Evolutionary conservation across 2,329 filamentous ascomycete species (phyloP).

Genomic region (Diaporthe citri): DNA sequence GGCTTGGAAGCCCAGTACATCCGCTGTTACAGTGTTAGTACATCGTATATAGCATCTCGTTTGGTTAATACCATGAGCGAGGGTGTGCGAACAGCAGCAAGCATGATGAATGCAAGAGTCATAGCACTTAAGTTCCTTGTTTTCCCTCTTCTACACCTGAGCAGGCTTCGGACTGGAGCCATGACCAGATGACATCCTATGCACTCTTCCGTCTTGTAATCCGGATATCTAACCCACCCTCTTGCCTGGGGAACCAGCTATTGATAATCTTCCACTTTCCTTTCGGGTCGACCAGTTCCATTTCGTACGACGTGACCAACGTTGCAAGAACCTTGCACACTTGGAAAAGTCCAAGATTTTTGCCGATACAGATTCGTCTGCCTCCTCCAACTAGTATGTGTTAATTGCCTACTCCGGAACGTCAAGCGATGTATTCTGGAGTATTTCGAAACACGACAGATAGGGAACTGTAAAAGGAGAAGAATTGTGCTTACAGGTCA

Average conservation of each 20-base stretch:
- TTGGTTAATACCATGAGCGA: too few relatives aligned
- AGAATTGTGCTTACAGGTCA: conserved; percentile 61
- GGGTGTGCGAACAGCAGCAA: background rate
- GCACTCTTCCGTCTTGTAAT: background rate
- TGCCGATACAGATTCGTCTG: conserved; percentile 76
- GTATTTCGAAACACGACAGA: too few relatives aligned
- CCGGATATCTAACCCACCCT: conserved; percentile 23
- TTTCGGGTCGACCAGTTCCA: conserved; percentile 40
- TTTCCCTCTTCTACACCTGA: background rate
- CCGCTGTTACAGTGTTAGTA: background rate
- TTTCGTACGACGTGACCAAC: conserved; percentile 74
- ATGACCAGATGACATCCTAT: background rate
- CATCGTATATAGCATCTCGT: background rate
- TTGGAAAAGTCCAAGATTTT: conserved; percentile 73
- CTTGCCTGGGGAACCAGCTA: conserved; percentile 30
- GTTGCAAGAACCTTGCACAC: conserved; percentile 73
- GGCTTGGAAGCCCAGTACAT: background rate
- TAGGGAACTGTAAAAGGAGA: too few relatives aligned
- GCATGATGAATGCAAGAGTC: background rate
- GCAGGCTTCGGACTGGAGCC: too few relatives aligned
- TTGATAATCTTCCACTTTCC: conserved; percentile 21
- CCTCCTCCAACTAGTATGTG: conserved; percentile 69
- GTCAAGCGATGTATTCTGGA: too few relatives aligned
- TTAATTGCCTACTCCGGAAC: too few relatives aligned
- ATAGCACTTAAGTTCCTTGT: background rate